phyloP scores from a whole-genome alignment of 495 filamentous ascomycete species.

The Aspergillus diversus region DNA sequence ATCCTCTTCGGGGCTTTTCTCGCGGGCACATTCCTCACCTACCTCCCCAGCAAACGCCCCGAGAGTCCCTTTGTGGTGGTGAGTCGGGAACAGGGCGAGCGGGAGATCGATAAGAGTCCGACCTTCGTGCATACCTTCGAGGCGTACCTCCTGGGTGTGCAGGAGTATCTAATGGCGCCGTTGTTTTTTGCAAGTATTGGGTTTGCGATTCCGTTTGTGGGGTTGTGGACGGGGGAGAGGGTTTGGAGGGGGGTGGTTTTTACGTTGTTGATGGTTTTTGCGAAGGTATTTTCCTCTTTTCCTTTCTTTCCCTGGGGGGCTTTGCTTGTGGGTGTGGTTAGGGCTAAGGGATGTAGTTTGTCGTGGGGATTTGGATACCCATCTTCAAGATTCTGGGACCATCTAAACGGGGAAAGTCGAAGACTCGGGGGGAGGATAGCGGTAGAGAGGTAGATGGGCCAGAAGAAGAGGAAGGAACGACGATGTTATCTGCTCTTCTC shows the following conservation, averaged over 20 bases:
- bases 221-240: conserved; percentile 62
- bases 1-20: conserved; percentile 69
- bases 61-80: conserved; percentile 39
- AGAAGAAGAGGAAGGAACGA: neutral
- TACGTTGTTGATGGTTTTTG: conserved; percentile 65
- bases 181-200: conserved; percentile 77
- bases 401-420: neutral
- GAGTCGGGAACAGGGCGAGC: conserved; percentile 38
- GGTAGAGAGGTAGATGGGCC: neutral
- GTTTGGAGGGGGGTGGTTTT: conserved; percentile 74
- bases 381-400: conserved; percentile 13
- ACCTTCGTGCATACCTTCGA: conserved; percentile 43
- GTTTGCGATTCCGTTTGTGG: conserved; percentile 72
- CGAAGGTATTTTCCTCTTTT: too few species aligned
- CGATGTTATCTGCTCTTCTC: conserved; percentile 57
- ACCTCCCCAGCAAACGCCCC: conserved; percentile 39
- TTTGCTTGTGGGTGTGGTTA: too few species aligned
- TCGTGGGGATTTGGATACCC: conserved; percentile 39
- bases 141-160: conserved; percentile 35
- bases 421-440: neutral
- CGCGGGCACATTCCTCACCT: conserved; percentile 62
- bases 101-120: conserved; percentile 46
- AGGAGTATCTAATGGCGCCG: conserved; percentile 63
- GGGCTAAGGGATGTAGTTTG: conserved; percentile 16
- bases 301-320: too few species aligned